Evolutionary conservation across 2,329 filamentous ascomycete species (phyloP).

Genomic region (Kalmusia sp.): DNA sequence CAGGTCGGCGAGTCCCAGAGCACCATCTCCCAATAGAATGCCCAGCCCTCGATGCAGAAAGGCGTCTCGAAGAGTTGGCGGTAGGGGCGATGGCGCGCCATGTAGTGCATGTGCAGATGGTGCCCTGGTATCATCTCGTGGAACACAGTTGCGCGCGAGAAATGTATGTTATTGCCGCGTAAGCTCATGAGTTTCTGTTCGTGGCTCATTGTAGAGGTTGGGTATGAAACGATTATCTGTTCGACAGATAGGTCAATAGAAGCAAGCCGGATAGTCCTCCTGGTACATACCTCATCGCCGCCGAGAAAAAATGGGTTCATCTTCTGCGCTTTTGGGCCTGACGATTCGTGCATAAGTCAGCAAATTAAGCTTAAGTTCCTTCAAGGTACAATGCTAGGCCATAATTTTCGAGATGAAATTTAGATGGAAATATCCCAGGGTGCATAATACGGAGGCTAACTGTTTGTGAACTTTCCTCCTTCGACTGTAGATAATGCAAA

Average conservation of each 20-base stretch:
- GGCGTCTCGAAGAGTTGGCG: conserved; percentile 62
- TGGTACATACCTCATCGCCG: conserved; percentile 43
- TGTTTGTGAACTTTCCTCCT: too few relatives aligned
- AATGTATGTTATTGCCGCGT: conserved; percentile 65
- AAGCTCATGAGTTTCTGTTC: conserved; percentile 66
- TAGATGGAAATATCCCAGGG: background rate
- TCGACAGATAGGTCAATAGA: background rate
- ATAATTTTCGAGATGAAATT: too few relatives aligned
- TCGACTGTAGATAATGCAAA: too few relatives aligned
- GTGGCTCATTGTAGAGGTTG: conserved; percentile 60
- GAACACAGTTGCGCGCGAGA: conserved; percentile 65
- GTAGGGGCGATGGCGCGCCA: conserved; percentile 56
- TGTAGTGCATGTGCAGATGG: conserved; percentile 61
- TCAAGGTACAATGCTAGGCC: too few relatives aligned
- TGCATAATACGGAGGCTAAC: too few relatives aligned
- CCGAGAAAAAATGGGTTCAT: conserved; percentile 67
- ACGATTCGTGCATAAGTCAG: background rate
- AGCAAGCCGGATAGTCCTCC: too few relatives aligned
- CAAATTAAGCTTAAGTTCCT: background rate
- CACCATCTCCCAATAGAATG: conserved; percentile 68
- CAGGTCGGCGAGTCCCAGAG: conserved; percentile 63
- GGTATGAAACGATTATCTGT: conserved; percentile 64
- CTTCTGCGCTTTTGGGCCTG: conserved; percentile 56
- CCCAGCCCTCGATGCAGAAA: conserved; percentile 68
- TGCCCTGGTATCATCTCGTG: conserved; percentile 69